Base-by-base conservation (phyloP, 2,329 filamentous ascomycete species). In the Xylariaceae sp. region DNA sequence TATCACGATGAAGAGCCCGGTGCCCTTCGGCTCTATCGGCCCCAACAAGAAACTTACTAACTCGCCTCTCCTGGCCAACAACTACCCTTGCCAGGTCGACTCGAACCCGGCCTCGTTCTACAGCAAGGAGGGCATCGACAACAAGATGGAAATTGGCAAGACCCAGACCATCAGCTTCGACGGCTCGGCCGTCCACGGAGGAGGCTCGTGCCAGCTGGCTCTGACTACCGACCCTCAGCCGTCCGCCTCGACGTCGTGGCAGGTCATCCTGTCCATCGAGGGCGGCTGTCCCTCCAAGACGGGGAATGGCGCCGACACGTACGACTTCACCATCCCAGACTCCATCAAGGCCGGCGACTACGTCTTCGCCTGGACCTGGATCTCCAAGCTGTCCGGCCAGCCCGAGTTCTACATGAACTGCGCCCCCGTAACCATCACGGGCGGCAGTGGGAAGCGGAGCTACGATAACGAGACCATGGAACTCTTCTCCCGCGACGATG, bases 401-500 rank as follows among this genome's bases (percentile, higher is more conserved):
- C 84, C 83, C 1, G 85, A 86, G 55, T 80, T 84, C 65, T 87
- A 87, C 66, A 84, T 84, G 81, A 84, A 86, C 65, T 88, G 84
- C 48, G 79, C 78, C 2, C 78, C 80, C 0, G 62, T 86, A 37
- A 71, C 70, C 2, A 68, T 88, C 31, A 68, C 68, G 1, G 55
- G 53, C 32, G 52, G 52, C 3, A 50, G 46, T 27, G 34, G 45
- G 6, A 58, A 56, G 49, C 51, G 54, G 23, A 34, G 35, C 1
- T 5, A 31, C 0, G 48, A 28, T 4, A 54, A 56, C 32, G 50
- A 52, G 31, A 51, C 50, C 11, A 43, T 51, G 37, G 48, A 53
- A 32, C 54, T 69, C 17, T 61, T 69, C 12, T 67, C 71, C 34
- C 74, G 76, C 46, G 57, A 67, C 26, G 57, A 13, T 12, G 36